phyloP scores from a whole-genome alignment of 2,329 filamentous ascomycete species.

The Cytospora piceicola region DNA sequence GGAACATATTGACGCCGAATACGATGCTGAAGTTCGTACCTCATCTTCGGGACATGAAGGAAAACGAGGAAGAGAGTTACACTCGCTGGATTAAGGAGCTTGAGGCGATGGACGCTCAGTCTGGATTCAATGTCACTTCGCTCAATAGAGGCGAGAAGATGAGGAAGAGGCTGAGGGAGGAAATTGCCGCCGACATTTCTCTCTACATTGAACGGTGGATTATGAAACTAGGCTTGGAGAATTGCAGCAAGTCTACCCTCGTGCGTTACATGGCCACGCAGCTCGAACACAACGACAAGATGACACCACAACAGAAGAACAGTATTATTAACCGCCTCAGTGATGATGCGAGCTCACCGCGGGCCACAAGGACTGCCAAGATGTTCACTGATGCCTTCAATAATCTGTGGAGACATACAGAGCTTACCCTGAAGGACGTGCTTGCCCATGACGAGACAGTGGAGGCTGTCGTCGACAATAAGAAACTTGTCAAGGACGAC shows the following conservation, averaged over 20 bases:
- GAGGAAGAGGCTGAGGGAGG: slow-evolving; percentile 52
- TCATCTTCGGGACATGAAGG: slow-evolving; percentile 60
- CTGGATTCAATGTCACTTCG: slow-evolving; percentile 54
- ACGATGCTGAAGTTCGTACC: slow-evolving; percentile 65
- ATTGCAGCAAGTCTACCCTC: slow-evolving; percentile 56
- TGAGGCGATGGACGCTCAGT: slow-evolving; percentile 60
- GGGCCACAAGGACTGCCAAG: slow-evolving; percentile 48
- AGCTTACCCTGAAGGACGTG: slow-evolving; percentile 56
- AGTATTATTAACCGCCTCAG: slow-evolving; percentile 54
- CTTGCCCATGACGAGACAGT: slow-evolving; percentile 57
- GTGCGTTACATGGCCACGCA: slow-evolving; percentile 58
- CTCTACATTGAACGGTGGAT: slow-evolving; percentile 61
- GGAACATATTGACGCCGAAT: slow-evolving; percentile 63
- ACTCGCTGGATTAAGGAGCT: slow-evolving; percentile 61
- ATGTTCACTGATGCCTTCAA: slow-evolving; percentile 63
- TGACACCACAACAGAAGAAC: slow-evolving; percentile 59
- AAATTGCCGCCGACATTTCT: slow-evolving; percentile 55
- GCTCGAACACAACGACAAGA: slow-evolving; percentile 48
- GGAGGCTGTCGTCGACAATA: slow-evolving; percentile 58
- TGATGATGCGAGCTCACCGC: slow-evolving; percentile 47
- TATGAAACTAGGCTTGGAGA: slow-evolving; percentile 51
- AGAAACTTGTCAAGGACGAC: slow-evolving; percentile 55
- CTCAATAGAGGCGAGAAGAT: slow-evolving; percentile 57
- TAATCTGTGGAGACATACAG: slow-evolving; percentile 53
- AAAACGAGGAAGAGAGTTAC: slow-evolving; percentile 60